These are phyloP conservation scores for Trypanosoma scelopori DNA, from an alignment of 208 protist species.

Conservation along the genomic window DNA sequence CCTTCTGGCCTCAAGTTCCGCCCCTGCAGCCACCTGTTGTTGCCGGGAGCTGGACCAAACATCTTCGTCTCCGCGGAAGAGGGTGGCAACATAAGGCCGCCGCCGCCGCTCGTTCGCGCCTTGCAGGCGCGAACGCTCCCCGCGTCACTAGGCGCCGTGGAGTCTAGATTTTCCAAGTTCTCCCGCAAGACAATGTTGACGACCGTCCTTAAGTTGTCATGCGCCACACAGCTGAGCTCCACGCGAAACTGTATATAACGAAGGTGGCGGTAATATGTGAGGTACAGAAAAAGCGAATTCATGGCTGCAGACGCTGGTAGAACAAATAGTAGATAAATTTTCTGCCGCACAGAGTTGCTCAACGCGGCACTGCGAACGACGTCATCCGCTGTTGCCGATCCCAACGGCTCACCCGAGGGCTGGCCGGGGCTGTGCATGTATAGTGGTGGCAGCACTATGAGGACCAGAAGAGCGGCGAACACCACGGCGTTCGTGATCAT, in stretches of 20 bases:
- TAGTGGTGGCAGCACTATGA: constrained; percentile 57
- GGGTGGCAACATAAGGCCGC: constrained; percentile 1
- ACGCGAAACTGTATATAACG: constrained; percentile 68
- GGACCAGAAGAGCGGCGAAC: constrained; percentile 47
- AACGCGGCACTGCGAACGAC: constrained; percentile 35
- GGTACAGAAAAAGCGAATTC: constrained; percentile 66
- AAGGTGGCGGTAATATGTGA: constrained; percentile 74
- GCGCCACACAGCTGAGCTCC: constrained; percentile 30
- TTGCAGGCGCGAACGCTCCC: background rate
- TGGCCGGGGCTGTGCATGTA: constrained; percentile 58
- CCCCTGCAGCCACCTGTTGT: too few relatives aligned
- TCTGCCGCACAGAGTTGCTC: constrained; percentile 57
- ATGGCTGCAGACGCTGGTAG: constrained; percentile 45
- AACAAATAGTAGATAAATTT: constrained; percentile 75
- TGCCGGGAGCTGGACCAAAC: too few relatives aligned
- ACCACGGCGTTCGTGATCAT: constrained; percentile 42
- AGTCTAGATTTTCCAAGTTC: background rate
- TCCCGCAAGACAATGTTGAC: background rate
- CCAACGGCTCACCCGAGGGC: constrained; percentile 33
- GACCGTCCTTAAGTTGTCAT: constrained; percentile 2
- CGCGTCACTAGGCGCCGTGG: background rate
- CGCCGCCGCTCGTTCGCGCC: too few relatives aligned
- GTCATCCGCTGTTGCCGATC: constrained; percentile 39
- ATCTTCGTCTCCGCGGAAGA: background rate
- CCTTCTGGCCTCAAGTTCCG: constrained; percentile 50